Percentiles rank a stretch among this genome's conserved stretches.
phyloP scores from a whole-genome alignment of 2,329 filamentous ascomycete species.

The Exophiala oligosperma region DNA sequence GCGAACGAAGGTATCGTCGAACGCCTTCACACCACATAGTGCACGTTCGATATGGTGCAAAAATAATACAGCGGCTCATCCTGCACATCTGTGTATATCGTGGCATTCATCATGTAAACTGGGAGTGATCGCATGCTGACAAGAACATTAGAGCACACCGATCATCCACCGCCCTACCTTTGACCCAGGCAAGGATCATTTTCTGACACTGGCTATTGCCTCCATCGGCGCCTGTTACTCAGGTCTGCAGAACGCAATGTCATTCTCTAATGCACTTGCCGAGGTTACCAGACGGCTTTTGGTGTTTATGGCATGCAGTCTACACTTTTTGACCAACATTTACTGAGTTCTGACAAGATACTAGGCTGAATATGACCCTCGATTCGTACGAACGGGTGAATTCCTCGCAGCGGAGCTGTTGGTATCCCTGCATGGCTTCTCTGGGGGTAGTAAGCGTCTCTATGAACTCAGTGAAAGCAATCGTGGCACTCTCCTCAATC shows the following conservation, averaged over 20 bases:
- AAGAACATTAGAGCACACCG: background rate
- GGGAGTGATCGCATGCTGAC: background rate
- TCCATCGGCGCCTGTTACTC: slow-evolving; percentile 13
- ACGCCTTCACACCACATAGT: too few species aligned
- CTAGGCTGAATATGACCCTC: slow-evolving; percentile 12
- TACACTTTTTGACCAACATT: too few species aligned
- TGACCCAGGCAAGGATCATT: slow-evolving; percentile 2
- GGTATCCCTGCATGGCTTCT: slow-evolving; percentile 7
- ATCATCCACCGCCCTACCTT: slow-evolving; percentile 13
- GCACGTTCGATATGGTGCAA: too few species aligned
- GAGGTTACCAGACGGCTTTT: slow-evolving; percentile 9
- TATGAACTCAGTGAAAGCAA: slow-evolving; percentile 7
- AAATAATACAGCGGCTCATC: too few species aligned
- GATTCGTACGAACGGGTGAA: slow-evolving; percentile 1
- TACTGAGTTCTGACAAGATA: too few species aligned
- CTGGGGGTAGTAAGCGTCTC: slow-evolving; percentile 3
- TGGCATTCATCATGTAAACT: too few species aligned
- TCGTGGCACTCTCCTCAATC: background rate
- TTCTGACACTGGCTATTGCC: slow-evolving; percentile 1
- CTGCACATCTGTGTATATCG: too few species aligned
- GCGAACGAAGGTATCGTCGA: too few species aligned
- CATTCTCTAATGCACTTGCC: slow-evolving; percentile 3
- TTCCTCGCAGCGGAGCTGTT: slow-evolving; percentile 8
- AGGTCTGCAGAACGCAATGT: background rate
- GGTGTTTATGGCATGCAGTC: slow-evolving; percentile 2